Percentiles rank a stretch among this genome's conserved stretches.
These are phyloP conservation scores for Syzygium malaccense DNA, from an alignment of 441 rosid genomes.

Conservation along the genomic window DNA sequence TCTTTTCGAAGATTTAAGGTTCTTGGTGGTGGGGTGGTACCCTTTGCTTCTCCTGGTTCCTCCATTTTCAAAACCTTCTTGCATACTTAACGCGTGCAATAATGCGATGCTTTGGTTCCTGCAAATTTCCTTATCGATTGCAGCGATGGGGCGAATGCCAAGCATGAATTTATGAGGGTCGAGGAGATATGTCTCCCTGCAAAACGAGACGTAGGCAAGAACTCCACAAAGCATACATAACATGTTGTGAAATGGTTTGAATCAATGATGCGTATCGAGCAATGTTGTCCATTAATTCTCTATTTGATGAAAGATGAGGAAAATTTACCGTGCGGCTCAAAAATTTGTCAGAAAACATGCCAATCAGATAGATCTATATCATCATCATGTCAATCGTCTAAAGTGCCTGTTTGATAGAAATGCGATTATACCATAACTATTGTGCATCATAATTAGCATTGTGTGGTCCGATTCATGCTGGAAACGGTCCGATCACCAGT, in stretches of 20 bases:
- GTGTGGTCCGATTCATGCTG: no score
- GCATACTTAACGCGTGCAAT: neutral
- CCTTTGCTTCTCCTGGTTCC: neutral
- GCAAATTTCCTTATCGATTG: neutral
- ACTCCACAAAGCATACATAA: neutral
- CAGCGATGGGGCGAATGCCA: neutral
- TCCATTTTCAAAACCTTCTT: neutral
- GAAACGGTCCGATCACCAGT: no score
- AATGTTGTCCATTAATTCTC: neutral
- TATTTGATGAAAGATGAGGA: neutral
- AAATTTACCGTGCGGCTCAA: neutral
- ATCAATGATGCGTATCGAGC: neutral
- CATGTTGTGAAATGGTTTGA: neutral
- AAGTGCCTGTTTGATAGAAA: neutral
- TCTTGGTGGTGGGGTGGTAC: neutral
- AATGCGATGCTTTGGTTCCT: neutral
- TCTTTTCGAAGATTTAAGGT: neutral
- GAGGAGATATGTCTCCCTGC: neutral
- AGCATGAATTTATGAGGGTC: neutral
- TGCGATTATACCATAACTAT: neutral
- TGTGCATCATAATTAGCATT: neutral
- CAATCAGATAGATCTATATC: neutral
- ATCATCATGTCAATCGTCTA: neutral
- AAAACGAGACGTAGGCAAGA: neutral
- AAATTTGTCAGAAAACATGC: neutral